phyloP scores from a whole-genome alignment of 352 stramenopile genomes.

The Globisporangium parvum region DNA sequence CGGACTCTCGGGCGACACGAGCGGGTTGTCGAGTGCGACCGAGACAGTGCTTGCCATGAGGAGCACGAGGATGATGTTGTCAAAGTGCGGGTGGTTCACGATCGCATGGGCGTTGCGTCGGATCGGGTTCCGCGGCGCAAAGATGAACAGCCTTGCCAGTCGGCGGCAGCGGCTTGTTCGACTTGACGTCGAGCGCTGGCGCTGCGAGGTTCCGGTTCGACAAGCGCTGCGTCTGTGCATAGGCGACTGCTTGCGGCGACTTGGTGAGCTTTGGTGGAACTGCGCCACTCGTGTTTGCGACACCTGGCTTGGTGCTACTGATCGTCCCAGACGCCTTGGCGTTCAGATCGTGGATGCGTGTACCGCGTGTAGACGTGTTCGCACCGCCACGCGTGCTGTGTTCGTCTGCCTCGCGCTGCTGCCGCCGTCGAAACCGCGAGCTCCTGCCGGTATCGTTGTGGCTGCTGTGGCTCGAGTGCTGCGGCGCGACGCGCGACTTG shows the following conservation, averaged over 20 bases:
- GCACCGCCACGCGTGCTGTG: not conserved
- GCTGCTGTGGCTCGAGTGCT: conserved; percentile 26
- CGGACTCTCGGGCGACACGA: conserved; percentile 32
- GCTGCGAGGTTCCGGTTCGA: conserved; percentile 14
- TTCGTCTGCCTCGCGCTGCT: conserved; percentile 15
- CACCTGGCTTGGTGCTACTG: not conserved
- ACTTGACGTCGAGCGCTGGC: conserved; percentile 51
- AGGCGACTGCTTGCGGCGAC: conserved; percentile 44
- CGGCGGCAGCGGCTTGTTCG: conserved; percentile 11
- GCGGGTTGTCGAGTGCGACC: conserved; percentile 74
- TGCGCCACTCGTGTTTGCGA: not conserved
- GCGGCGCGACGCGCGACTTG: conserved; percentile 21
- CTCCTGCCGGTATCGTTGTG: conserved; percentile 37
- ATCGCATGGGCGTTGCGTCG: conserved; percentile 36
- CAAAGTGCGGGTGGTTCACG: conserved; percentile 61
- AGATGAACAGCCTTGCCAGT: conserved; percentile 36
- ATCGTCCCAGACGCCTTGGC: too few species aligned
- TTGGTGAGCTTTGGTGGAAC: conserved; percentile 31
- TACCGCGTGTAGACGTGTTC: not conserved
- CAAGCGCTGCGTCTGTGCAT: conserved; percentile 1
- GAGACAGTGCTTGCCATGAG: conserved; percentile 61
- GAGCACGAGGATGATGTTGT: conserved; percentile 57
- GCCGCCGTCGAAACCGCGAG: conserved; percentile 56
- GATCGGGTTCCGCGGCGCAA: conserved; percentile 41
- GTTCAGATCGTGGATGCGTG: not conserved